A percentile compares a stretch with the other conserved stretches of the same genome.
These are phyloP conservation scores for Leishmania amazonensis DNA, from an alignment of 208 protist species.

Conservation along the genomic window DNA sequence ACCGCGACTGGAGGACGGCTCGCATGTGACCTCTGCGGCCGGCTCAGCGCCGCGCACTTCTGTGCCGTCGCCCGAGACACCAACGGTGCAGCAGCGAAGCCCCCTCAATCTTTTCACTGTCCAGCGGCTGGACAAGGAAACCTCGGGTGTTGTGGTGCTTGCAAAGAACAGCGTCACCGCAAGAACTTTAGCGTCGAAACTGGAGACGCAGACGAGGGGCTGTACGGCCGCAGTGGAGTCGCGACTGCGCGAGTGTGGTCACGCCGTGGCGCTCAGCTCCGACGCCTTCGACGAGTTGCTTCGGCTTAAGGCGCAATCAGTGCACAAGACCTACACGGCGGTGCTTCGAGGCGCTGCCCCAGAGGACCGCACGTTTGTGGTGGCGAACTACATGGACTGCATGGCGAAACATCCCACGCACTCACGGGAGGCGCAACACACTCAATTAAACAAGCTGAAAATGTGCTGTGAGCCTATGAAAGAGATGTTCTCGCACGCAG, in stretches of 20 bases:
- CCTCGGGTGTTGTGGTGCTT: conserved; percentile 78
- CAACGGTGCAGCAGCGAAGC: background rate
- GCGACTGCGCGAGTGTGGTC: conserved; percentile 7
- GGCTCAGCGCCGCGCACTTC: background rate
- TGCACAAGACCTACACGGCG: conserved; percentile 70
- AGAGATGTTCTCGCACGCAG: too few relatives aligned
- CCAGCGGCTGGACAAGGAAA: conserved; percentile 91
- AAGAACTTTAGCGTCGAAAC: conserved; percentile 36
- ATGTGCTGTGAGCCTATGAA: conserved; percentile 62
- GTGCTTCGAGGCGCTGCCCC: conserved; percentile 44
- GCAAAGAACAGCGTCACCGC: conserved; percentile 27
- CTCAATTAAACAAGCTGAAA: conserved; percentile 73
- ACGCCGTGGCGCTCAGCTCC: background rate
- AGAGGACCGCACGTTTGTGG: conserved; percentile 39
- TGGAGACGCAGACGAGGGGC: conserved; percentile 52
- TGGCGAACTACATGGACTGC: conserved; percentile 58
- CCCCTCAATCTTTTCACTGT: conserved; percentile 40
- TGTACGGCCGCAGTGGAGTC: conserved; percentile 23
- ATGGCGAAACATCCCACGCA: conserved; percentile 34
- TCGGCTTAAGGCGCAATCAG: conserved; percentile 19
- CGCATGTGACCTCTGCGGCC: background rate
- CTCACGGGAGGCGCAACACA: conserved; percentile 28
- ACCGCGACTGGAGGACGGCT: background rate
- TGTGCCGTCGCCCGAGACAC: background rate
- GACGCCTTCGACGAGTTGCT: conserved; percentile 41